Conservation (phyloP, 345 rosid genomes). For the Conringia planisiliqua region DNA sequence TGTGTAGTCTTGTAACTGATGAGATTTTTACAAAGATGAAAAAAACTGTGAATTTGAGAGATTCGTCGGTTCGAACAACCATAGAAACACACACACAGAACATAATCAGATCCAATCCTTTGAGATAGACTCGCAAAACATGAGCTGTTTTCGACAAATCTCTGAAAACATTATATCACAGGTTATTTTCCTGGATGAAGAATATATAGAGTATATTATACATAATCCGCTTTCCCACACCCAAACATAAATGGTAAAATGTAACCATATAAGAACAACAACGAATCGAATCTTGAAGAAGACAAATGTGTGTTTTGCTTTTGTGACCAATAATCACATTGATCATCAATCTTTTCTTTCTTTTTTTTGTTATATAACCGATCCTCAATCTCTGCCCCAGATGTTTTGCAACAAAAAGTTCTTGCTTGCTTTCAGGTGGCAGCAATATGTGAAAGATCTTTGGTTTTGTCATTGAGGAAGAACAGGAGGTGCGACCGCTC, state of each 20-base stretch:
- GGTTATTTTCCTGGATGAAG: slow-evolving; percentile 7
- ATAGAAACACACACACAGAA: not conserved
- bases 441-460: slow-evolving; percentile 15
- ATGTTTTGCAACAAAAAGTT: slow-evolving; percentile 18
- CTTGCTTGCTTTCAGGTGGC: slow-evolving; percentile 21
- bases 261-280: slow-evolving; percentile 14
- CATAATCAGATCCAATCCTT: not conserved
- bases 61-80: not conserved
- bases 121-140: not conserved
- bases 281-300: slow-evolving; percentile 24
- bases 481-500: slow-evolving; percentile 79
- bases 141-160: not conserved
- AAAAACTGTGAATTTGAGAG: slow-evolving; percentile 21
- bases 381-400: not conserved
- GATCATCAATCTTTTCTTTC: not conserved
- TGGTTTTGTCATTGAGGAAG: slow-evolving; percentile 55
- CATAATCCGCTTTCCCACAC: slow-evolving; percentile 12
- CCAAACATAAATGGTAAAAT: slow-evolving; percentile 23
- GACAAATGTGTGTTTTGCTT: slow-evolving; percentile 21
- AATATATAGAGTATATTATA: slow-evolving; percentile 10
- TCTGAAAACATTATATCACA: slow-evolving; percentile 11
- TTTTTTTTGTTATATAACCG: not conserved
- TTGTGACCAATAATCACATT: slow-evolving; percentile 8
- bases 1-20: not conserved
- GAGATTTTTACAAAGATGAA: not conserved